Evolutionary conservation across 2,329 filamentous ascomycete genomes (phyloP), one percentile per base, ranked within the genome.

Genomic region (Venturia aucupariae): DNA sequence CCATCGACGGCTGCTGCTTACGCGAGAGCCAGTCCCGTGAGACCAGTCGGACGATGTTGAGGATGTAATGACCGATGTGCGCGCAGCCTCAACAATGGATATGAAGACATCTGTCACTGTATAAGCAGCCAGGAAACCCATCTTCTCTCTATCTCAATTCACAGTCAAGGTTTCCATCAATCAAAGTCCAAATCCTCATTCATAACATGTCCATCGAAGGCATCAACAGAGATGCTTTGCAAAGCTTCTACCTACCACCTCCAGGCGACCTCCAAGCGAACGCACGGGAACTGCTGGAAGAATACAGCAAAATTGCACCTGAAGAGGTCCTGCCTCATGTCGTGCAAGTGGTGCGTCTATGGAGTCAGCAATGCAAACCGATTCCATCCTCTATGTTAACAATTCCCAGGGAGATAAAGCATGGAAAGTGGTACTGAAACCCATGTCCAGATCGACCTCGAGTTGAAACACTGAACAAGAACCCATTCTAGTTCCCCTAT

Each of bases 401-500:
- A 38, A 30, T 38, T 48, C 22, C 4, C 46, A 63, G 61, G n/a
- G 63, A 39, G 59, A 46, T 15, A 61, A 41, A 51, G 63, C 63
- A 24, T 65, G 64, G 32, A 55, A 51, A 54, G 62, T 65, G 24
- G 48, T 54, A 54, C 22, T 22, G 22, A 8, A 2, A 19, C 7
- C 24, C 2, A 22, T 17, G 1, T 13, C 48, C 17, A 11, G 11
- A 32, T 17, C 48, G 5, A 32, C 10, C 27, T 30, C 13, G 32
- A 1, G 48, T 15, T 11, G 15, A 64, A 17, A 24, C 7, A 30
- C 63, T 64, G 2, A 54, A 39, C 10, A 24, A 24, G n/a, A 60
- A 2, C 38, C 51, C 54, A 1, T 46, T 64, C 32, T 39, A 60
- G 42, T 66, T 62, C 32, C 67, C 67, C 8, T 76, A 75, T 61